Evolutionary conservation across 1,139 yeast species (phyloP).

Genomic region (Blastobotrys aristatus): DNA sequence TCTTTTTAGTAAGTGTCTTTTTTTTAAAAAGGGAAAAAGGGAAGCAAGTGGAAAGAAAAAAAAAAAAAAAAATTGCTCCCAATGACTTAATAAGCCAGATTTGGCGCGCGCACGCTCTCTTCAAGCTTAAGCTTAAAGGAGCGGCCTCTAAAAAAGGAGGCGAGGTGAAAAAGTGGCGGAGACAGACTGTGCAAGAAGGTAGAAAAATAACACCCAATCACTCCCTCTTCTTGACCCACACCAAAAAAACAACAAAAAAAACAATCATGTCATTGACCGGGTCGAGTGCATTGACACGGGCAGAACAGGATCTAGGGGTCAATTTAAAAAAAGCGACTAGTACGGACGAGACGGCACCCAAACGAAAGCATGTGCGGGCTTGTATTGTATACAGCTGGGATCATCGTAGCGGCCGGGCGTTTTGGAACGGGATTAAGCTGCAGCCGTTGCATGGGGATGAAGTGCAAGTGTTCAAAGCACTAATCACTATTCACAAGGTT

Average conservation of each 20-base stretch:
- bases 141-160: too few relatives aligned
- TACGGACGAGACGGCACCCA: conserved; percentile 85
- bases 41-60: not conserved
- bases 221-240: not conserved
- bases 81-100: too few relatives aligned
- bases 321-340: conserved; percentile 85
- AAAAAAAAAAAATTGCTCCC: conserved; percentile 1
- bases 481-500: conserved; percentile 87
- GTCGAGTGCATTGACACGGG: conserved; percentile 29
- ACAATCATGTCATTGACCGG: conserved; percentile 12
- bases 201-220: not conserved
- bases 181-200: too few relatives aligned
- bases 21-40: too few relatives aligned
- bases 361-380: conserved; percentile 86
- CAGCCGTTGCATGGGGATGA: conserved; percentile 80
- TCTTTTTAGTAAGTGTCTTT: too few relatives aligned
- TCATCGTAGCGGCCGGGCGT: conserved; percentile 76
- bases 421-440: conserved; percentile 79
- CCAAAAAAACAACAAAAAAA: not conserved
- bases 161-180: too few relatives aligned
- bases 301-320: conserved; percentile 42
- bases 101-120: too few relatives aligned
- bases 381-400: conserved; percentile 97
- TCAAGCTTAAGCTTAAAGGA: too few relatives aligned
- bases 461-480: conserved; percentile 79